Evolutionary conservation across 495 filamentous ascomycete genomes (phyloP).

Genomic region (Penicillium ochrochloron): DNA sequence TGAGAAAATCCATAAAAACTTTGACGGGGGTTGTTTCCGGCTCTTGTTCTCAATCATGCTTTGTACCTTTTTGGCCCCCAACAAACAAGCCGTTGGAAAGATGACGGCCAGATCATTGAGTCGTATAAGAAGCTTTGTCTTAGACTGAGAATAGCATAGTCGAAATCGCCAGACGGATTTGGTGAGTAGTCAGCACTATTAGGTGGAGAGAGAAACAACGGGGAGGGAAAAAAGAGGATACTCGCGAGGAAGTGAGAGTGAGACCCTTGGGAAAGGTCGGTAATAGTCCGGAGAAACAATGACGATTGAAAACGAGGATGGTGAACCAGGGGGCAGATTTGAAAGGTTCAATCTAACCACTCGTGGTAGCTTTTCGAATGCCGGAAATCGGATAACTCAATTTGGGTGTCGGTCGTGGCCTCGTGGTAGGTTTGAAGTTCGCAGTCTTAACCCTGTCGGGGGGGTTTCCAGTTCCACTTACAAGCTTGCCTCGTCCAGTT

Average conservation of each 20-base stretch:
- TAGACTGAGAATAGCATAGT: constrained; percentile 2
- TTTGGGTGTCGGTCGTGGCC: not conserved
- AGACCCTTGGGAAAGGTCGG: constrained; percentile 3
- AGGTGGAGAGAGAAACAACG: not conserved
- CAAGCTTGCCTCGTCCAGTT: not conserved
- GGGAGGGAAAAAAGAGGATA: not conserved
- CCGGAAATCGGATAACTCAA: not conserved
- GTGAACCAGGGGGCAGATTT: constrained; percentile 4
- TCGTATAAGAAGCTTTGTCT: constrained; percentile 8
- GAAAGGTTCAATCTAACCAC: not conserved
- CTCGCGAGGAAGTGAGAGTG: constrained; percentile 1
- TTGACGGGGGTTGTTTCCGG: constrained; percentile 20
- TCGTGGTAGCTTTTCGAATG: constrained; percentile 1
- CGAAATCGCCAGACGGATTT: not conserved
- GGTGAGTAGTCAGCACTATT: not conserved
- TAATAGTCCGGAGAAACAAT: constrained; percentile 6
- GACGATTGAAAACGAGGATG: constrained; percentile 2
- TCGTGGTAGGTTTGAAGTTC: not conserved
- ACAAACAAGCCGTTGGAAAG: constrained; percentile 30
- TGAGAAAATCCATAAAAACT: constrained; percentile 13
- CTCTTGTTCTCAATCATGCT: constrained; percentile 9
- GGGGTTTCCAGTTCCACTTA: not conserved
- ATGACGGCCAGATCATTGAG: constrained; percentile 6
- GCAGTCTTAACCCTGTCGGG: constrained; percentile 3
- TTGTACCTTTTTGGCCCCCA: constrained; percentile 25